Evolutionary conservation across 176 grass and related monocot species (phyloP), one percentile per base, ranked within the genome.

Genomic region (Elymus sibiricus): DNA sequence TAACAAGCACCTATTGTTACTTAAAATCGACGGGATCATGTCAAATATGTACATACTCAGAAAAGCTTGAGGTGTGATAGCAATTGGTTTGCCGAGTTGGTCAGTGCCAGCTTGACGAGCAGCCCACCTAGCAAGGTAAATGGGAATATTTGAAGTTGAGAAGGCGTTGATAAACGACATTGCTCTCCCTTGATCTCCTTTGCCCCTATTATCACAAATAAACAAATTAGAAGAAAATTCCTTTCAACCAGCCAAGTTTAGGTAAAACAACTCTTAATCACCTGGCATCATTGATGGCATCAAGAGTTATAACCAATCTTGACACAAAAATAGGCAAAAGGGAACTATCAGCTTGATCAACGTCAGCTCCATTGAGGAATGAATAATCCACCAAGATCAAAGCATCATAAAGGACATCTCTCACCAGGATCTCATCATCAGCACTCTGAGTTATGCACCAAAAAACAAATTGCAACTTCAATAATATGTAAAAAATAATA

Each of bases 301-400:
- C 90, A 90, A 94, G 88, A 85, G 92, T 94, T 70, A 96, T 82
- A 74, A 96, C 86, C 82, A 99, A 89, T 88, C 92, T 91, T 87
- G 79, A 94, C 74, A 94, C 74, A 84, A 90, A 79, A 88, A 82
- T 89, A 44, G 68, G 88, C n/a, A 96, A 86, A 63, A 87, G 70
- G 68, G 87, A 93, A 79, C 81, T 76, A 84, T 95, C 91, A 78
- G 88, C 86, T 80, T 90, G 85, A 78, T 92, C 87, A 70, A 91
- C 85, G 86, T 76, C 88, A 87, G 84, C 83, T 85, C 80, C 84
- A 46, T 83, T 80, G 83, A 96, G 83, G 79, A 99, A 96, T 83
- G 97, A 96, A 90, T 99, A 96, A 87, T 99, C 92, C 66, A 92
- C 92, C 81, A 95, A 84, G 43, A 99, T 96, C 67, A 99, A 86